Percentiles rank a stretch among this genome's conserved stretches.
Conservation (phyloP, 2,329 filamentous ascomycete genomes). For the Phaeophleospora eucalypticola region DNA sequence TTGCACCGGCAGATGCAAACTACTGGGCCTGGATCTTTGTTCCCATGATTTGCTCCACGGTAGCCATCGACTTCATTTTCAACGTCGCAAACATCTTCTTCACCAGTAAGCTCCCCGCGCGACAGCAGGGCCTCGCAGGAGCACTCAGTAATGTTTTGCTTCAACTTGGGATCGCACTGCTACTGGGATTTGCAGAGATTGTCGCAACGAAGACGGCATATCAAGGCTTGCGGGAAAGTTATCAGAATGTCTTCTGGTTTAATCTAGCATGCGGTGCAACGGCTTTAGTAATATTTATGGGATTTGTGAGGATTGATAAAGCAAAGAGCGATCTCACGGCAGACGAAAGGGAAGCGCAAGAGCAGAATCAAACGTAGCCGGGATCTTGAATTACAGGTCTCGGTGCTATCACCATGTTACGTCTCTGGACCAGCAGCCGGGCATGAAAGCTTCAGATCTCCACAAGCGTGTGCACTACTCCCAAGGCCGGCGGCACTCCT, state of each 20-base stretch:
- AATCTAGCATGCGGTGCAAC: slow-evolving; percentile 54
- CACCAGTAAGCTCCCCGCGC: slow-evolving; percentile 63
- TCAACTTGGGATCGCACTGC: slow-evolving; percentile 68
- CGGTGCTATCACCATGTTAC: too few relatives aligned
- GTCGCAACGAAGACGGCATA: slow-evolving; percentile 46
- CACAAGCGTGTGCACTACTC: too few relatives aligned
- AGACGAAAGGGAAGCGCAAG: slow-evolving; percentile 47
- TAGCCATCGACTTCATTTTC: slow-evolving; percentile 72
- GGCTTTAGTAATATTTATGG: slow-evolving; percentile 50
- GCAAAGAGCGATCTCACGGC: slow-evolving; percentile 56
- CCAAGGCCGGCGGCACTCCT: too few relatives aligned
- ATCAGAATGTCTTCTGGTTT: slow-evolving; percentile 65
- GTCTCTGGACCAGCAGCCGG: too few relatives aligned
- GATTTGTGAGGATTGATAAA: slow-evolving; percentile 53
- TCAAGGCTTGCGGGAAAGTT: slow-evolving; percentile 49
- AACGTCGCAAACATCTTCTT: slow-evolving; percentile 72
- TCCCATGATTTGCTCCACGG: slow-evolving; percentile 63
- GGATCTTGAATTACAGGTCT: too few relatives aligned
- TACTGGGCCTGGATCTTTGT: slow-evolving; percentile 76
- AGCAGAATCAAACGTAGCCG: slow-evolving; percentile 2
- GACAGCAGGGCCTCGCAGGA: slow-evolving; percentile 67
- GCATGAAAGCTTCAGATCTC: too few relatives aligned
- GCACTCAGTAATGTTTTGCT: slow-evolving; percentile 67
- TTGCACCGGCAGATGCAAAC: slow-evolving; percentile 52
- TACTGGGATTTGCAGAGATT: slow-evolving; percentile 67